Base-by-base conservation (phyloP, 1,284 basidiomycete genomes). In the Cryptococcus floricola region DNA sequence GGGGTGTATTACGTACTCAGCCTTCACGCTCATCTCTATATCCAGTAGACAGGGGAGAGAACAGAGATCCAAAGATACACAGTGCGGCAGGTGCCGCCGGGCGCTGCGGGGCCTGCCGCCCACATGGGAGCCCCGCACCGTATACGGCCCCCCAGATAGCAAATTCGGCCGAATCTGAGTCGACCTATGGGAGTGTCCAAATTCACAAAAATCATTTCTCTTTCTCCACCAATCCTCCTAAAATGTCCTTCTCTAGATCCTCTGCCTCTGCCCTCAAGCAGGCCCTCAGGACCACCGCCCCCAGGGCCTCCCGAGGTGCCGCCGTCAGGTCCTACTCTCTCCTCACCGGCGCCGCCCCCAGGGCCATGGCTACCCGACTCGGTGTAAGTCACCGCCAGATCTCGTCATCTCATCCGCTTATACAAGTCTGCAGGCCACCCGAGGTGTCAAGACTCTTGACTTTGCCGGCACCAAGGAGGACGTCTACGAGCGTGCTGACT, bases 401-500 rank as follows among this genome's bases (percentile, higher is more conserved):
- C 13, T 27, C 27, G 10, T 27, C 14, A 41, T 38, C 58, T 62
- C 31, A 60, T 56, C 23, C 48, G 14, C 45, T 41, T 31, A 49
- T 38, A 42, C 37, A 38, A 12, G 34, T 44, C 7, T 46, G 13
- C 59, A 75, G 71, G 73, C 74, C 59, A 70, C 69, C 59, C 89
- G 91, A 71, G 94, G 95, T 64, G 77, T 98, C 74, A 97, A 98
- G 83, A 96, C 94, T 58, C 88, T 98, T 71, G 89, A 98, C 83
- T 98, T 98, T 80, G 92, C 95, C 65, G 93, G 94, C 66, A 88
- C 88, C 63, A 86, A 95, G 75, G 95, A 98, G 82, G 85, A 84
- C 67, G 93, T 98, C 56, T 98, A 97, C 79, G 95, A 98, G 84
- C 91, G 94, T 66, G 85, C 84, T 71, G 95, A 99, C 84, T 99